Percentiles rank a stretch among this genome's conserved stretches.
Evolutionary conservation across 2,329 filamentous ascomycete species (phyloP).

Genomic region (Hymenoscyphus infarciens): DNA sequence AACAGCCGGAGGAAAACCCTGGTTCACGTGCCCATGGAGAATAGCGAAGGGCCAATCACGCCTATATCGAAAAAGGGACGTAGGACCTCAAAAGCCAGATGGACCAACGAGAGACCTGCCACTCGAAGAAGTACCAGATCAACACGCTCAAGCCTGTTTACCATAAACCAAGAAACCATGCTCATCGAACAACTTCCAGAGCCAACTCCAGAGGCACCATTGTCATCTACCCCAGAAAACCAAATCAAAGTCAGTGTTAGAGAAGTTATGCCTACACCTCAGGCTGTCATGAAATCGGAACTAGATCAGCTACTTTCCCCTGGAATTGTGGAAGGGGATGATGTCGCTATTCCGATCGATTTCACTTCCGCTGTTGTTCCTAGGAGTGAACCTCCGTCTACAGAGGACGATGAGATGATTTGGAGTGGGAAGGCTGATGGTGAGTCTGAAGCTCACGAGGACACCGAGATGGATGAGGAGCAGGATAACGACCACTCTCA

Average conservation of each 20-base stretch:
- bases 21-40: not conserved
- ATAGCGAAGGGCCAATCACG: not conserved
- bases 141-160: slow-evolving; percentile 16
- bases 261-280: not conserved
- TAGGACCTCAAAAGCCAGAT: slow-evolving; percentile 4
- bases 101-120: not conserved
- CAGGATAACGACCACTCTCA: not conserved
- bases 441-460: not conserved
- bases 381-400: not conserved
- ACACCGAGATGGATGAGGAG: not conserved
- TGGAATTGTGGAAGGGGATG: not conserved
- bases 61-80: not conserved
- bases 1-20: not conserved
- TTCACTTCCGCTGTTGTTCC: not conserved
- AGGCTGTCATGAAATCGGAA: not conserved
- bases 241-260: not conserved
- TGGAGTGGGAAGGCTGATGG: not conserved
- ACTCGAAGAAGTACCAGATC: slow-evolving; percentile 15
- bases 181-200: not conserved
- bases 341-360: not conserved
- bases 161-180: not conserved
- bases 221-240: not conserved
- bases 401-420: not conserved
- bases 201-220: not conserved
- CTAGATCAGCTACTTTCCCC: not conserved